A percentile compares a stretch with the other conserved stretches of the same genome.
These are phyloP conservation scores for Hydrangea macrophylla DNA, from an alignment of 148 eudicot genomes.

Conservation along the genomic window DNA sequence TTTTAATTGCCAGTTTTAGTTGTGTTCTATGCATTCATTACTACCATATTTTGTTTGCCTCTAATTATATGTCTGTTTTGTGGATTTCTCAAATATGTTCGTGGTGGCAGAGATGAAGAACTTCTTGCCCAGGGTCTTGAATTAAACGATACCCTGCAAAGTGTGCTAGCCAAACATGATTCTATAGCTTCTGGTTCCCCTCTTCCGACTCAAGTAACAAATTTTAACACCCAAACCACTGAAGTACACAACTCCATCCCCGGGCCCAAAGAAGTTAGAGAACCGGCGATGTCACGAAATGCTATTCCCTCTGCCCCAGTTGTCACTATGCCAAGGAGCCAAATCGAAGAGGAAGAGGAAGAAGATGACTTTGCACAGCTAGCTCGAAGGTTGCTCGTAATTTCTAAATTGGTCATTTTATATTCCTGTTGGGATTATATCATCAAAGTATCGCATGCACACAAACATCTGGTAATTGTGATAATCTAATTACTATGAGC, in stretches of 20 bases:
- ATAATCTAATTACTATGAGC: no score
- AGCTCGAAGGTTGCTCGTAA: slow-evolving; percentile 66
- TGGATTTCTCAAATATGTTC: slow-evolving; percentile 7
- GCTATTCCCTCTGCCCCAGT: slow-evolving; percentile 36
- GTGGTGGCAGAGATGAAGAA: slow-evolving; percentile 70
- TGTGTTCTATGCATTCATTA: background rate
- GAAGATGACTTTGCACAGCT: slow-evolving; percentile 80
- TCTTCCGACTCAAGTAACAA: slow-evolving; percentile 39
- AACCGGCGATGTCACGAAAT: slow-evolving; percentile 20
- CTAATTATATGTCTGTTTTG: background rate
- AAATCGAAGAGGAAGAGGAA: slow-evolving; percentile 65
- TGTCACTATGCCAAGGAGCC: slow-evolving; percentile 22
- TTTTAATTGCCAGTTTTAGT: background rate
- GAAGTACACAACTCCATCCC: slow-evolving; percentile 23
- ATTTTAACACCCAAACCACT: slow-evolving; percentile 16
- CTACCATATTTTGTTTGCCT: slow-evolving; percentile 1
- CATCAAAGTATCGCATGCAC: no score
- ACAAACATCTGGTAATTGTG: no score
- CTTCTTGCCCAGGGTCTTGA: slow-evolving; percentile 85
- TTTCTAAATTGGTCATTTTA: background rate
- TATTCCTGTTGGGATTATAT: no score
- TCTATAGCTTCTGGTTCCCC: slow-evolving; percentile 82
- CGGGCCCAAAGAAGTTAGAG: slow-evolving; percentile 32
- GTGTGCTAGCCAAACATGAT: slow-evolving; percentile 78
- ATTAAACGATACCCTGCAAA: slow-evolving; percentile 77